Evolutionary conservation across 345 rosid genomes (phyloP), one percentile per base, ranked within the genome.

Genomic region (Citrus cavaleriei): DNA sequence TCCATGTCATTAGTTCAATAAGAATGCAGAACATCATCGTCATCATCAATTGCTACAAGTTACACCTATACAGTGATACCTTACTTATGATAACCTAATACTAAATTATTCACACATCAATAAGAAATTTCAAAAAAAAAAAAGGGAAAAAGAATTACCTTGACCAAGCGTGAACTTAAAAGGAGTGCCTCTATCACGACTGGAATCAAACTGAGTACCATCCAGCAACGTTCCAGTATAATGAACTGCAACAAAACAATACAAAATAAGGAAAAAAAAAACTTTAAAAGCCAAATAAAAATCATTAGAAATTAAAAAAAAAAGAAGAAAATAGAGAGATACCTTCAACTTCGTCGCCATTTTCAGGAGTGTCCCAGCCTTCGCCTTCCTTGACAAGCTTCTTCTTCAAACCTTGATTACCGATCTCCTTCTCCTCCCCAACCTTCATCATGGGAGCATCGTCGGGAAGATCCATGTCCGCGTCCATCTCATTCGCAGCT

Each of bases 121-220:
- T 21, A 38, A 14, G n/a, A 46, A 46, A 46, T 46, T 46, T 3
- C 4, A 0, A 2, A 10, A 42, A 46, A 42, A 42, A 30, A 32
- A 24, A 34, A 30, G 32, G 5, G 5, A 34, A n/a, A 6, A 32
- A 58, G 46, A 13, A 72, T 54, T 24, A 92, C 98, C 99, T 92
- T 92, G 98, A 16, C 99, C 98, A 54, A 97, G 98, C 34, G 91
- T 88, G 92, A 97, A 97, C 81, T 89, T 92, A 86, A 97, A 97
- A 13, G 99, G 95, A 38, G 93, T 85, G 13, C 92, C 96, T 25
- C 95, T 88, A 37, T 91, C 98, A 32, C 96, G 89, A 61, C 98
- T 97, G 1, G 98, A 97, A 88, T 97, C 99, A 63, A 97, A 97
- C 84, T 90, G 80, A 2, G 97, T 94, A 30, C 98, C 99, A 74